Base-by-base conservation (phyloP, 345 rosid species). In the Eucalyptus urophylla region DNA sequence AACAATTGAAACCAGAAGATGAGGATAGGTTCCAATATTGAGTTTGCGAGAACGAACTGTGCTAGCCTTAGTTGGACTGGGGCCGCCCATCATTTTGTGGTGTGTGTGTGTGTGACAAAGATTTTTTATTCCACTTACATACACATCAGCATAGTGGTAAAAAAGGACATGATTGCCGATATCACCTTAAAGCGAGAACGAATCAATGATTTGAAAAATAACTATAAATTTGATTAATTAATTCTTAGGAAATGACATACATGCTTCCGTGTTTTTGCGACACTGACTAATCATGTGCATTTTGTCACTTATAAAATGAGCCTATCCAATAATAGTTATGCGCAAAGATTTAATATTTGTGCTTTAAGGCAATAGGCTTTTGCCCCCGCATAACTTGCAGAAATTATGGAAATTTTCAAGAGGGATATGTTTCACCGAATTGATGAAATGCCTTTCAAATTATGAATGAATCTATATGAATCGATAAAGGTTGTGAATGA, bases 401-500 rank as follows among this genome's bases (percentile, higher is more conserved):
- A 58, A 27, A 10, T 58, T 5, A 58, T 25, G 65, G 29, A 58
- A 5, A 1, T 10, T 24, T 58, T 58, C 6, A 25, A 24, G 65
- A 58, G n/a, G 7, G 29, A 58, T 58, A 25, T 58, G 65, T 58
- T 58, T 58, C 65, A 25, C n/a, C 65, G 3, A 58, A 58, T 58
- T 25, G n/a, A 11, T 58, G 2, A 58, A 58, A 5, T 58, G 29
- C 14, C 65, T 58, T 58, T 58, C 29, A 58, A 25, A 25, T 58
- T 58, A 58, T 58, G n/a, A 6, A 5, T 58, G 14, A 27, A 58
- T 58, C 65, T 24, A 58, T 58, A 58, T 3, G n/a, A 58, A 58
- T 58, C n/a, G 0, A 58, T 27, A 58, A 25, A 24, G 14, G 7
- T 25, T 58, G 65, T 2, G 0, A 58, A 5, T 25, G 1, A 27